Evolutionary conservation across 192 early-diverging fungal genomes (phyloP), one percentile per base, ranked within the genome.

Genomic region (Radiomyces spectabilis): DNA sequence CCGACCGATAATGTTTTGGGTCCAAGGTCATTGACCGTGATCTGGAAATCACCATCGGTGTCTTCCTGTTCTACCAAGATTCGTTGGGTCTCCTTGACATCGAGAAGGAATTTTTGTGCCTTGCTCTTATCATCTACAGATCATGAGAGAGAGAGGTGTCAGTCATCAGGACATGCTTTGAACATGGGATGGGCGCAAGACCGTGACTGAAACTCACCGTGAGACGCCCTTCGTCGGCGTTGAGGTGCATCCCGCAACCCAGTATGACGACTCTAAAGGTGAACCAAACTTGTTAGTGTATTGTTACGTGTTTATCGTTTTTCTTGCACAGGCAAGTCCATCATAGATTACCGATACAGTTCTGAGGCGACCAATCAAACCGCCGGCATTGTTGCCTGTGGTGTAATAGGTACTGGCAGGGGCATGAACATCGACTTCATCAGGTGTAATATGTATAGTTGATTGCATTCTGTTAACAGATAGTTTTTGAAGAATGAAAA

Each of bases 21-120:
- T 0, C 96, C 96, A 4, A 68, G 44, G 67, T 98, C 96, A 53
- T 87, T 80, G 22, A 98, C 72, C 1, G 96, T 98, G 53, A 98
- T 97, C 59, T 97, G 96, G 57, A 77, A 85, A 62, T 98, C 91
- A 16, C 88, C 88, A 73, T 97, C 86, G 0, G 94, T 94, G 61
- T 98, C 96, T 67, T 98, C 96, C 54, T 98, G 96, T 44, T 75
- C 82, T 22, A 98, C 73, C 7, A 98, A 76, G 27, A 70, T 53
- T 40, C 83, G 75, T 41, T 89, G 80, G 1, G 92, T 92, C 41
- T 80, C 81, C 33, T 82, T 82, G 0, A 97, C 92, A 37, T 97
- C 86, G 44, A 97, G 79, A 7, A 91, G 63, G 58, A 95, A 93
- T 22, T 79, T 74, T n/a, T 89, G 73, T 3, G 88, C 76, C 22